phyloP scores from a whole-genome alignment of 2,329 filamentous ascomycete species.

The Tolypocladium pustulatum region DNA sequence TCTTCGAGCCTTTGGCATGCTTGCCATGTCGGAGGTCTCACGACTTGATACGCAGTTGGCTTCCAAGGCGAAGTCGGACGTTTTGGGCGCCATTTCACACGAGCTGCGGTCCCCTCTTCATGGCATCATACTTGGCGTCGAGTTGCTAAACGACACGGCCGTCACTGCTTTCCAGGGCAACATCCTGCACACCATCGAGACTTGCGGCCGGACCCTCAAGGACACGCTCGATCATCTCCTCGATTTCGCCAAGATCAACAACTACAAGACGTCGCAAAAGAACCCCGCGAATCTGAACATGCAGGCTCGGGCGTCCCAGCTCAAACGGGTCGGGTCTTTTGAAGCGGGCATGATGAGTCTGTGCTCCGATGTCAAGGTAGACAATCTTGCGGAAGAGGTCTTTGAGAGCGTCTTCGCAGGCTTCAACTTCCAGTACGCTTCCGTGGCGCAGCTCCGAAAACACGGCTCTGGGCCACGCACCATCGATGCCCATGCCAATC shows the following conservation, averaged over 20 bases:
- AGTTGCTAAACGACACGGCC: slow-evolving; percentile 41
- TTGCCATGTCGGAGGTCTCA: slow-evolving; percentile 46
- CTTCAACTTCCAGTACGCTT: slow-evolving; percentile 24
- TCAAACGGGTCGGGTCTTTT: slow-evolving; percentile 1
- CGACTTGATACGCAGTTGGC: slow-evolving; percentile 26
- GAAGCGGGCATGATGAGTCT: slow-evolving; percentile 9
- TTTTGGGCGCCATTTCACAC: slow-evolving; percentile 50
- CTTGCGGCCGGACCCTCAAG: slow-evolving; percentile 38
- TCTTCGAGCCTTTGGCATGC: slow-evolving; percentile 39
- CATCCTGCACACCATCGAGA: slow-evolving; percentile 37
- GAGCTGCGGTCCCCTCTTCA: slow-evolving; percentile 52
- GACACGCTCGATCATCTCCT: slow-evolving; percentile 45
- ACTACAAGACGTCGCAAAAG: slow-evolving; percentile 10
- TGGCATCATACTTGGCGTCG: slow-evolving; percentile 44
- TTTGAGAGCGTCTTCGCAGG: slow-evolving; percentile 36
- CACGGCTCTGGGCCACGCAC: slow-evolving; percentile 3
- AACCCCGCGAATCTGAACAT: background rate
- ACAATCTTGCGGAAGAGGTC: slow-evolving; percentile 33
- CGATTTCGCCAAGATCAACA: slow-evolving; percentile 45
- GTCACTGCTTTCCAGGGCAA: slow-evolving; percentile 35
- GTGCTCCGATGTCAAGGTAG: slow-evolving; percentile 20
- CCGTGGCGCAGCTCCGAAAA: slow-evolving; percentile 9
- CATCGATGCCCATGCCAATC: slow-evolving; percentile 8
- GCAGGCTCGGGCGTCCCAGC: background rate
- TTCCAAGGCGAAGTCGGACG: slow-evolving; percentile 43